Evolutionary conservation across 73 alveolate species (phyloP), one percentile per base, ranked within the genome.

Genomic region (Blepharisma stoltei): DNA sequence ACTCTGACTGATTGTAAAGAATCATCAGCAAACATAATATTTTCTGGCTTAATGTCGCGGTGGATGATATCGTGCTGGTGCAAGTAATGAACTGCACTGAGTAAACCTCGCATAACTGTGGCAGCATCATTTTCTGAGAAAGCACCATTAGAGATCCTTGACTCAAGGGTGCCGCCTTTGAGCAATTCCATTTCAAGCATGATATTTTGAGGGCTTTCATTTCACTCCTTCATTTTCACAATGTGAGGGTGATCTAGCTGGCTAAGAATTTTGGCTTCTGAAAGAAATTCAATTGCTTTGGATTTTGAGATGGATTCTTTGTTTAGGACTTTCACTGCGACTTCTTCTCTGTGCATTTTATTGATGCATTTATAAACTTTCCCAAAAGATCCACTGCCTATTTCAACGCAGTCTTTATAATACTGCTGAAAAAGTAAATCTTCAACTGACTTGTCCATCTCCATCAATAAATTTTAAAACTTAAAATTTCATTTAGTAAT

Each of bases 221-320:
- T 86, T 78, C 78, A 89, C 77, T 88, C 94, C 73, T 71, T 85
- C 43, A 92, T 45, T 71, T 83, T 88, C 7, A 92, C 91, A 54
- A 92, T 89, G 80, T 89, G 85, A 6, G 97, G 97, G 78, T 92
- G 97, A 43, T 92, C 45, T 20, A 60, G 45, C 38, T 60, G 49
- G 2, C 73, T 38, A 14, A 60, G 45, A 47, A 60, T 60, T 25
- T 60, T n/a, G 2, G 45, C 73, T 60, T 60, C 73, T 20, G 49
- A 20, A 14, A n/a, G 48, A 9, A 60, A 20, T 25, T 60, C 46
- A 1, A 9, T 18, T 25, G 45, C 48, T 14, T 38, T n/a, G 0
- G 45, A n/a, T 60, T 60, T 60, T n/a, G 73, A 60, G 23, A 60
- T n/a, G 14, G 46, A n/a, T 60, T n/a, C 14, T 38, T 60, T 60